These are phyloP conservation scores for Panicum miliaceum DNA, from an alignment of 176 grass and related monocot genomes.

Conservation along the genomic window DNA sequence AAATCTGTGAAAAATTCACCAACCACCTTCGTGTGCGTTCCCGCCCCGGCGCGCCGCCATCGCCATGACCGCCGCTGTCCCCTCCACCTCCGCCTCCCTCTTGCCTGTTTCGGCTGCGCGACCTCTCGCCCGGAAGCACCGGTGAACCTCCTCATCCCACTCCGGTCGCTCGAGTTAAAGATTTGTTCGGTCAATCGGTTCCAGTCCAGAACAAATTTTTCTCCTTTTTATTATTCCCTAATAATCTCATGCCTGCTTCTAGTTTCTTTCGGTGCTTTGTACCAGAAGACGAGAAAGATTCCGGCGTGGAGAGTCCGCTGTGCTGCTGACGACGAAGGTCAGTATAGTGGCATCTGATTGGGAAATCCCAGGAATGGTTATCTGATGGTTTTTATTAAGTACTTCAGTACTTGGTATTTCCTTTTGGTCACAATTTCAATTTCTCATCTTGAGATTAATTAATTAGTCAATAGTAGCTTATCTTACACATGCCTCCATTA, in stretches of 20 bases:
- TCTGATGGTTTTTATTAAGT: not conserved
- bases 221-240: no score
- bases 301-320: constrained; percentile 18
- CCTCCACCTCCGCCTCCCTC: not conserved
- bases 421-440: not conserved
- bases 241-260: not conserved
- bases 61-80: constrained; percentile 33
- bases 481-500: not conserved
- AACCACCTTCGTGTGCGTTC: constrained; percentile 1
- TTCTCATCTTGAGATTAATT: not conserved
- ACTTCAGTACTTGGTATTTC: not conserved
- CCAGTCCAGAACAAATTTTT: not conserved
- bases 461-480: not conserved
- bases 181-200: not conserved
- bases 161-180: not conserved
- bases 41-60: constrained; percentile 3
- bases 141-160: constrained; percentile 4
- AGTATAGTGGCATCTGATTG: constrained; percentile 17
- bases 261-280: constrained; percentile 23
- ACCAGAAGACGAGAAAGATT: constrained; percentile 24
- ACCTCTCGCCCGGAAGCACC: constrained; percentile 14
- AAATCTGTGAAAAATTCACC: constrained; percentile 24
- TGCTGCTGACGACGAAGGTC: constrained; percentile 44
- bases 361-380: not conserved
- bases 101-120: not conserved